A percentile compares a stretch with the other conserved stretches of the same genome.
Evolutionary conservation across 139 green algal genomes (phyloP).

Genomic region (Volvox reticuliferus): DNA sequence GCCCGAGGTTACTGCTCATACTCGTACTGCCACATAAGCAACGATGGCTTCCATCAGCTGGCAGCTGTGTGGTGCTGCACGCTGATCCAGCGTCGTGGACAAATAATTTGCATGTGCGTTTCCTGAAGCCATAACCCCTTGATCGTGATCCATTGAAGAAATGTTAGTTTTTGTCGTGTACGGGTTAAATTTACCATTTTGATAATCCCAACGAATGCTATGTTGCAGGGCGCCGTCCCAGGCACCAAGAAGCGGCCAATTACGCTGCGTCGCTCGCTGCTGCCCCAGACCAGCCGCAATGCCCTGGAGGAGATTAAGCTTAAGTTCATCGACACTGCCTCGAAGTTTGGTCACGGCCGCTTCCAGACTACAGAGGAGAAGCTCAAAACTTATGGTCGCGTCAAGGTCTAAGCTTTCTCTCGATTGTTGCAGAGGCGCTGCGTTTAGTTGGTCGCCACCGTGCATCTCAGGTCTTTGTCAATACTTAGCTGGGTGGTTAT

Average conservation of each 20-base stretch:
- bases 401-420: constrained; percentile 53
- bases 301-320: constrained; percentile 96
- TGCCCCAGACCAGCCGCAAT: constrained; percentile 91
- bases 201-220: too few relatives aligned
- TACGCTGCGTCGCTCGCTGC: constrained; percentile 94
- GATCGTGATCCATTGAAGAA: too few relatives aligned
- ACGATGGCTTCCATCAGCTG: constrained; percentile 41
- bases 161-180: too few relatives aligned
- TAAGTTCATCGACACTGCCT: constrained; percentile 99
- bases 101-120: not conserved
- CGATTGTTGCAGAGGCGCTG: not conserved
- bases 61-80: constrained; percentile 12
- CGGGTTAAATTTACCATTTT: not conserved
- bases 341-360: constrained; percentile 99
- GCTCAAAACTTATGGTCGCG: constrained; percentile 65
- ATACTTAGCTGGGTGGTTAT: too few relatives aligned
- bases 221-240: constrained; percentile 78
- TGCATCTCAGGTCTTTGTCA: too few relatives aligned
- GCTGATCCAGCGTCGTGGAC: constrained; percentile 51
- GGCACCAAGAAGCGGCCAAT: constrained; percentile 97
- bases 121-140: too few relatives aligned
- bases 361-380: constrained; percentile 99
- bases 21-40: constrained; percentile 34
- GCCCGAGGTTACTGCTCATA: constrained; percentile 43
- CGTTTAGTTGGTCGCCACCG: too few relatives aligned